phyloP scores from a whole-genome alignment of 1,284 basidiomycete genomes.

The Athelia sp. region DNA sequence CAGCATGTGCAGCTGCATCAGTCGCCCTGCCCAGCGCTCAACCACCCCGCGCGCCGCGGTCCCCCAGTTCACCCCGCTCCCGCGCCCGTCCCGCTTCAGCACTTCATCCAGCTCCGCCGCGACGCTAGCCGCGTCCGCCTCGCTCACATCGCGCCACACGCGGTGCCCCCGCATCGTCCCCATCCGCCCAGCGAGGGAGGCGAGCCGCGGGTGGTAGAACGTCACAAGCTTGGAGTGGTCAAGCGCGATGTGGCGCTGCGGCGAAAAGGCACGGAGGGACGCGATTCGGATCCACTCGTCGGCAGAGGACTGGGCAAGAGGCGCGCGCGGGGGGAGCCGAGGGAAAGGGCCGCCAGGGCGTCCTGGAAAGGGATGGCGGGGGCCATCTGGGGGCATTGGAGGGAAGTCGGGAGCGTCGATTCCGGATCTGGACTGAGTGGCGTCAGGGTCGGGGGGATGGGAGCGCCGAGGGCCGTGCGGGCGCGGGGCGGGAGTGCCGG shows the following conservation, averaged over 20 bases:
- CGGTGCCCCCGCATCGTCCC: constrained; percentile 13
- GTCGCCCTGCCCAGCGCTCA: constrained; percentile 14
- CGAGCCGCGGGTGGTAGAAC: constrained; percentile 15
- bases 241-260: constrained; percentile 14
- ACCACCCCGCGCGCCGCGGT: constrained; percentile 9
- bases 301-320: constrained; percentile 6
- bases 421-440: no score
- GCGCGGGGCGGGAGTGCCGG: no score
- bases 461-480: no score
- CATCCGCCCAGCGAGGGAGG: constrained; percentile 10
- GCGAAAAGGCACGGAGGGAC: constrained; percentile 13
- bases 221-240: constrained; percentile 11
- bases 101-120: constrained; percentile 13
- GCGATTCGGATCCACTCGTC: constrained; percentile 9
- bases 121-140: constrained; percentile 11
- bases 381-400: constrained; percentile 15
- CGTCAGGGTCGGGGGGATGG: no score
- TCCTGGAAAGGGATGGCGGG: no score
- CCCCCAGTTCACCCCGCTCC: constrained; percentile 13
- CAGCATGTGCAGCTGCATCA: constrained; percentile 11
- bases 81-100: constrained; percentile 7
- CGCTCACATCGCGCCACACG: constrained; percentile 10
- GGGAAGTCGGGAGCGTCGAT: constrained; percentile 14
- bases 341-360: no score
- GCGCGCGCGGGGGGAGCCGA: constrained; percentile 10